Base-by-base conservation (phyloP, 371 early-diverging fungal genomes). In the Mortierella sp. region DNA sequence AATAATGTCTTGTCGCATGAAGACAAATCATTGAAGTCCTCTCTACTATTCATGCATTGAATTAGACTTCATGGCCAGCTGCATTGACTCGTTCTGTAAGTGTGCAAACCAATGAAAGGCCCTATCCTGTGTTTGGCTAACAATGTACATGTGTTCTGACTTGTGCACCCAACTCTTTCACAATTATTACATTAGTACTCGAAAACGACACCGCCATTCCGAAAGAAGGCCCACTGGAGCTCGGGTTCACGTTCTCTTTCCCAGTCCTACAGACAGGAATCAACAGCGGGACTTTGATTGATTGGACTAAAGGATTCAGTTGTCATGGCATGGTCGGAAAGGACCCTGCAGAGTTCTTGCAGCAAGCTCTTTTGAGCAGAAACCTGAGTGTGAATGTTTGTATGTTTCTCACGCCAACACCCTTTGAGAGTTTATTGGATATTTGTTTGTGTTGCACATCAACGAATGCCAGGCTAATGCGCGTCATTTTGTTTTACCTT, bases 191-290 rank as follows among this genome's bases (percentile, higher is more conserved):
- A 55, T 2, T 42, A 84, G 85, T 84, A 77, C 79, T 79, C 28
- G 85, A 79, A 70, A 79, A 84, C 42, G 52, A 75, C 31, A 77
- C 77, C 28, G 71, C 42, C 1, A 81, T 84, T 26, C 78, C 74
- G 4, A 65, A 73, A 21, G 75, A 45, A 42, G 57, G 79, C 11
- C 57, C 76, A 47, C 70, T 84, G 26, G 79, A 84, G 60, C 81
- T 96, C n/a, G 99, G 99, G 14, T 98, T 96, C 87, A 99, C 99
- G 0, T 99, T 99, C 87, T 96, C 97, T 19, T 99, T 97, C 90
- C 98, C 99, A 44, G 96, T 97, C 47, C 84, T 91, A 65, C 99
- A 99, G 86, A 94, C 95, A 3, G 78, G 90, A 52, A 93, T 97
- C 75, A 91, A 94, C 76, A 91, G 93, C 73, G 98, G 98, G 58